Conservation (phyloP, 768 basidiomycete genomes). For the Postia placenta region DNA sequence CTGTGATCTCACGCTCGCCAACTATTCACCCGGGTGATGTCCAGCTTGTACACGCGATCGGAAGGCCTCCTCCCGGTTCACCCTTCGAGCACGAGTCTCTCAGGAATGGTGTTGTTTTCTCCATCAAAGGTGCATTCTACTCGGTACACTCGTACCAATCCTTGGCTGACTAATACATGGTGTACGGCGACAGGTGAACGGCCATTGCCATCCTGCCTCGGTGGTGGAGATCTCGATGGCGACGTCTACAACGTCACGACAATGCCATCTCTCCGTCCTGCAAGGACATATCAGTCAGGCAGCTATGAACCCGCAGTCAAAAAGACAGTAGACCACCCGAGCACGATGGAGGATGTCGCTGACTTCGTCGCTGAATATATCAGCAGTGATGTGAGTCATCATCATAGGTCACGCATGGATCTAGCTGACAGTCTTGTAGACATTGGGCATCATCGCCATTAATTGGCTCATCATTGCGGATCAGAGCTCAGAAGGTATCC, state of each 20-base stretch:
- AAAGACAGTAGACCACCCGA: conserved; percentile 38
- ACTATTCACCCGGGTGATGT: conserved; percentile 68
- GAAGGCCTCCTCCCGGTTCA: conserved; percentile 46
- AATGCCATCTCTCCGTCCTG: conserved; percentile 21
- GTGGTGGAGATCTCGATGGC: conserved; percentile 66
- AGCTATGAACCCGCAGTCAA: conserved; percentile 41
- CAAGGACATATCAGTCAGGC: conserved; percentile 31
- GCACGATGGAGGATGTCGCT: conserved; percentile 59
- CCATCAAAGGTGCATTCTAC: conserved; percentile 40
- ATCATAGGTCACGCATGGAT: too few species aligned
- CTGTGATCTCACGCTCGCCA: conserved; percentile 58
- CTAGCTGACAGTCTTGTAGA: conserved; percentile 24
- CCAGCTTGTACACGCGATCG: conserved; percentile 54
- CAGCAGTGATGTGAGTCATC: conserved; percentile 46
- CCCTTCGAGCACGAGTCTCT: conserved; percentile 47
- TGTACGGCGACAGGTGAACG: conserved; percentile 41
- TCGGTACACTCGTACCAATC: not conserved
- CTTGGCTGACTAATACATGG: too few species aligned
- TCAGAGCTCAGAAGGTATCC: conserved; percentile 38
- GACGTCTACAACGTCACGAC: conserved; percentile 21
- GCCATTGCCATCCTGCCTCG: conserved; percentile 55
- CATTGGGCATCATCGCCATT: conserved; percentile 54
- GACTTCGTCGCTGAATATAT: conserved; percentile 70
- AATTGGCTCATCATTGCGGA: conserved; percentile 67
- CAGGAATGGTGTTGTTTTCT: conserved; percentile 63